Percentiles rank a stretch among this genome's conserved stretches.
Evolutionary conservation across 1,284 basidiomycete species (phyloP).

Genomic region (Puccinia novopanici): DNA sequence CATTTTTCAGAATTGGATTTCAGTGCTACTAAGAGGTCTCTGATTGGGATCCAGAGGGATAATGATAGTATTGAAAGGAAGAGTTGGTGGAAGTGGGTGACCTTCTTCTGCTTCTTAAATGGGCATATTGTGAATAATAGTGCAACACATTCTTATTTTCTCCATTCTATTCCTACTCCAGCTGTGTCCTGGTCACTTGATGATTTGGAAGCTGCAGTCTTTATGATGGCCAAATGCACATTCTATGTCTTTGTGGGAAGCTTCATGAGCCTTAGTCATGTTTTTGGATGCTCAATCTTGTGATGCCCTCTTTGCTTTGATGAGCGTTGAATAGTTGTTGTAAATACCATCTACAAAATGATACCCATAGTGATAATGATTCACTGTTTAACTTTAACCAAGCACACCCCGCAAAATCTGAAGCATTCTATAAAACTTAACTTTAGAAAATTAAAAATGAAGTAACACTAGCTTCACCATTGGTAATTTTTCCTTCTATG

Average conservation of each 20-base stretch:
- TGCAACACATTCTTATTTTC: background rate
- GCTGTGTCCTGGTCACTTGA: background rate
- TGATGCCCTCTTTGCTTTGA: background rate
- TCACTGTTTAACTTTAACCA: no score
- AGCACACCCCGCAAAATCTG: no score
- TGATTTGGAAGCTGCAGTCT: conserved; percentile 1
- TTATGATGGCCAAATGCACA: background rate
- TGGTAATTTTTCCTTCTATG: no score
- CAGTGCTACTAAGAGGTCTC: background rate
- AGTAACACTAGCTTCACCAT: no score
- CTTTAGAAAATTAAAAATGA: no score
- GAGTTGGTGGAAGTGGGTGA: background rate
- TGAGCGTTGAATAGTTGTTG: background rate
- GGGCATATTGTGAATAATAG: conserved; percentile 5
- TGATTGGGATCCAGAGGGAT: background rate
- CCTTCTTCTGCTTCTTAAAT: background rate
- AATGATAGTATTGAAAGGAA: background rate
- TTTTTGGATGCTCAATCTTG: background rate
- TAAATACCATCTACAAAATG: no score
- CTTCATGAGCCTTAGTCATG: conserved; percentile 5
- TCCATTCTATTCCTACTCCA: background rate
- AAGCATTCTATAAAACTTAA: no score
- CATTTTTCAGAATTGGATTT: background rate
- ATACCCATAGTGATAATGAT: background rate
- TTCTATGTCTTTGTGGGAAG: conserved; percentile 9